Base-by-base conservation (phyloP, 2,329 filamentous ascomycete genomes). In the Hirsutella minnesotensis region DNA sequence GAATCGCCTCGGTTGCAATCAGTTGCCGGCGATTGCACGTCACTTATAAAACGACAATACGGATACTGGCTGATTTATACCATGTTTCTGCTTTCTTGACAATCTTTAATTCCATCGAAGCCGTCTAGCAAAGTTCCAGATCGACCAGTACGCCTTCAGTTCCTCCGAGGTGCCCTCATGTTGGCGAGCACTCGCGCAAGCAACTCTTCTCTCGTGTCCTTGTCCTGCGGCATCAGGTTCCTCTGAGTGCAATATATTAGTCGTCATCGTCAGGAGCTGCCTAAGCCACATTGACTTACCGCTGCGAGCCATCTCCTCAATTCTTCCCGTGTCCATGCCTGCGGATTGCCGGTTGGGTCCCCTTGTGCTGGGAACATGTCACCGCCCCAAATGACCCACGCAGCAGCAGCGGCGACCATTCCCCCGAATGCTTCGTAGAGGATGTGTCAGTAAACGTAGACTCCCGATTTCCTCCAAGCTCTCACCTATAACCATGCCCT, bases 361-460 rank as follows among this genome's bases (percentile, higher is more conserved):
- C 69, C 47, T 50, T 79, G 69, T 3, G 75, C 62, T 1, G 89
- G 89, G 55, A 95, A 94, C 55, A 95, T 75, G 49, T 90, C 86
- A 42, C 77, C 73, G 44, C 87, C 87, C 81, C 84, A 94, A 53
- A 95, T 90, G 16, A 77, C 75, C 82, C 84, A 95, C 35, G 77
- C 79, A 15, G 87, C 83, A 2, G 83, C 87, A 2, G 84, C 86
- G 7, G 85, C 84, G 13, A 95, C 75, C 41, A 94, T 73, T 9
- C 84, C 86, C 4, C 83, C 80, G 58, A 95, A 95, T 16, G 81
- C 86, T 81, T 27, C 35, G 30, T 20, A 21, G 7, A 7, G 12
- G 7, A 12, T 12, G 7, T 7, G 24, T 27, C 24, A 27, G 24
- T 12, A 12, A 27, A 27, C 12, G 7, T 7, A 12, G 24, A 27